These are phyloP conservation scores for Rhytidiadelphus loreus DNA, from an alignment of 225 moss, liverwort and hornwort species.

Conservation along the genomic window DNA sequence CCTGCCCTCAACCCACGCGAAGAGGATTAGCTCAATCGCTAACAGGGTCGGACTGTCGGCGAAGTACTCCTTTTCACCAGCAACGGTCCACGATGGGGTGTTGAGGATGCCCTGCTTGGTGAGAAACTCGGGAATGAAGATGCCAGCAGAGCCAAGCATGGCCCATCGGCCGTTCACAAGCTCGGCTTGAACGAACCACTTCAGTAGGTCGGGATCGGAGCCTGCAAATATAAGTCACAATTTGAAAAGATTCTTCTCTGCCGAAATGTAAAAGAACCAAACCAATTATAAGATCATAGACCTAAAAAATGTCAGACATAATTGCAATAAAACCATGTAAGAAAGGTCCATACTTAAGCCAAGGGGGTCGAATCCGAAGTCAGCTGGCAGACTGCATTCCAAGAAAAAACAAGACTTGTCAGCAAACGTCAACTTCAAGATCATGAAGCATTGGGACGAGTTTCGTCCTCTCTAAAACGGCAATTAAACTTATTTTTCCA, in stretches of 20 bases:
- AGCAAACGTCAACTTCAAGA: background rate
- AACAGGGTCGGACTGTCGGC: conserved; percentile 54
- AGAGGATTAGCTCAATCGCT: conserved; percentile 51
- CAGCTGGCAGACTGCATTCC: conserved; percentile 47
- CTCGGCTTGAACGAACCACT: conserved; percentile 88
- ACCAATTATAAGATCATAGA: background rate
- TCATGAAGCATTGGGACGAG: background rate
- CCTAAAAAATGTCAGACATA: background rate
- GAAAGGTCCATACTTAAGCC: conserved; percentile 40
- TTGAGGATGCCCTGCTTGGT: conserved; percentile 63
- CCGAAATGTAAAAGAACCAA: background rate
- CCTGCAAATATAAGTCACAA: conserved; percentile 9
- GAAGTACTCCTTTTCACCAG: conserved; percentile 47
- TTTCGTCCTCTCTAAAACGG: background rate
- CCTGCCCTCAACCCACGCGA: conserved; percentile 82
- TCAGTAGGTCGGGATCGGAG: conserved; percentile 62
- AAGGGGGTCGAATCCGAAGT: conserved; percentile 81
- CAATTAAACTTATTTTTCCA: background rate
- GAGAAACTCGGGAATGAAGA: conserved; percentile 72
- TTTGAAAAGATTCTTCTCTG: too few relatives aligned
- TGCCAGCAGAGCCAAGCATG: conserved; percentile 80
- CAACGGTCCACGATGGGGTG: conserved; percentile 67
- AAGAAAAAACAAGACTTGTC: background rate
- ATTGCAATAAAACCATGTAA: too few relatives aligned
- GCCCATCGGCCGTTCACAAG: conserved; percentile 72